Evolutionary conservation across 1,139 yeast species (phyloP).

Genomic region (Kazachstania sp.): DNA sequence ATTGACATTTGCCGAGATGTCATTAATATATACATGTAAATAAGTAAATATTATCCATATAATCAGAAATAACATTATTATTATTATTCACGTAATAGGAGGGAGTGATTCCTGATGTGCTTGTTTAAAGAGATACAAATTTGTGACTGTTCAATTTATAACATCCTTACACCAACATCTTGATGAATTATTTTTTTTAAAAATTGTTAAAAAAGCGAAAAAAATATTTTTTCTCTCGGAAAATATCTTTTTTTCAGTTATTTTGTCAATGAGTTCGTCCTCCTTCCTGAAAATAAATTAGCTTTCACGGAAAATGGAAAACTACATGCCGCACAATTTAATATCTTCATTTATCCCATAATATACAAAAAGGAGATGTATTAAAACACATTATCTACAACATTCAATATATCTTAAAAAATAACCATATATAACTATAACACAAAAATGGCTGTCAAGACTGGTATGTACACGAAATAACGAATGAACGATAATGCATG

Average conservation of each 20-base stretch:
- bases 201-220: not conserved
- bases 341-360: not conserved
- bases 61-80: constrained; percentile 1
- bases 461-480: constrained; percentile 21
- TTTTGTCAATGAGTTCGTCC: not conserved
- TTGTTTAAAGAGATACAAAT: not conserved
- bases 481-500: not conserved
- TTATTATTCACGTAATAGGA: not conserved
- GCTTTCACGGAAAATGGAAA: not conserved
- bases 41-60: constrained; percentile 1
- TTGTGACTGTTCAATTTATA: not conserved
- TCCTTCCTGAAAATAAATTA: not conserved
- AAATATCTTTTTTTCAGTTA: not conserved
- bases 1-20: not conserved
- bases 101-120: not conserved
- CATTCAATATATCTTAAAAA: constrained; percentile 3
- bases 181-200: not conserved
- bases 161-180: not conserved
- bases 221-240: not conserved
- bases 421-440: constrained; percentile 2
- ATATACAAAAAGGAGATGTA: not conserved
- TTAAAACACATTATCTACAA: not conserved
- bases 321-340: not conserved
- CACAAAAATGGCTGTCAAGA: constrained; percentile 27
- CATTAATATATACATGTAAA: constrained; percentile 1